Evolutionary conservation across 2,329 filamentous ascomycete genomes (phyloP), one percentile per base, ranked within the genome.

Genomic region (Penicillium sclerotigenum): DNA sequence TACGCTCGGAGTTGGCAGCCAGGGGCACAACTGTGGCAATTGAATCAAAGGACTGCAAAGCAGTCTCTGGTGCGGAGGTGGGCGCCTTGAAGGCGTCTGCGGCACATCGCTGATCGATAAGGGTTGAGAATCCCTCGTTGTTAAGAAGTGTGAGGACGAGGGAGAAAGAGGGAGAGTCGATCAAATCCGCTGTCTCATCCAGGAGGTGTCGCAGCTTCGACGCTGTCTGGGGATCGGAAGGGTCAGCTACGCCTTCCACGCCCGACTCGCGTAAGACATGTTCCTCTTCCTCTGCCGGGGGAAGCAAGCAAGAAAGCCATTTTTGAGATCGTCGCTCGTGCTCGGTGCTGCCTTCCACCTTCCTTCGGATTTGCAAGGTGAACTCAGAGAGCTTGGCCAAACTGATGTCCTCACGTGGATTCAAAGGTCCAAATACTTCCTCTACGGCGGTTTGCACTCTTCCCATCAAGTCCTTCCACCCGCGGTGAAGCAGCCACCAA

Each of bases 401-500:
- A 16, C 88, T 89, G 58, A 99, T 82, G 59, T 96, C 87, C 68
- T 97, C 93, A 47, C 92, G 85, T 1, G 92, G 92, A 71, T 91
- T 96, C 47, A 97, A 79, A 59, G 85, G 81, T n/a, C 91, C 90
- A 73, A 97, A 97, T 24, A 93, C 89, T 51, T 95, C 88, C 65
- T 88, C 87, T 24, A 99, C 94, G 4, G 91, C 91, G n/a, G 80
- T 78, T 70, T 91, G 87, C 46, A 99, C 92, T 61, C 87, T 88
- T 54, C 85, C 80, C 82, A 91, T 88, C 54, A 97, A 78, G 56
- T 91, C 85, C 62, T 86, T 85, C 87, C 91, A 97, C 41, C 94
- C 94, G 62, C 86, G 85, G 75, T 99, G 93, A 46, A 99, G 80
- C 45, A 99, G 79, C 92, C 93, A 99, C 94, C 94, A 99, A 75